These are phyloP conservation scores for Wickerhamomyces sydowiorum DNA, from an alignment of 805 yeast genomes.

Conservation along the genomic window DNA sequence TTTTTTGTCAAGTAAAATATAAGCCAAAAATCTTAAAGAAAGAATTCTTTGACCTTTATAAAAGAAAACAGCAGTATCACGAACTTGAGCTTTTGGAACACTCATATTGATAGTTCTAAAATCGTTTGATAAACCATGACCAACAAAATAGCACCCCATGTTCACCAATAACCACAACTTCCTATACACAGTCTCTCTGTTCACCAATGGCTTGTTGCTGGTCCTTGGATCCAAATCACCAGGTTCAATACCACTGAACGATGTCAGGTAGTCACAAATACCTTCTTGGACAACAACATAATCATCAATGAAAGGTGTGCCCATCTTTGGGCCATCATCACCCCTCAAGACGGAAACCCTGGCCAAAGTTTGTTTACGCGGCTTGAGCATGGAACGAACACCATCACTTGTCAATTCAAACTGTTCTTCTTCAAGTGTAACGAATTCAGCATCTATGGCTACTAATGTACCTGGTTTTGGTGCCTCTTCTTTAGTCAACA, in stretches of 20 bases:
- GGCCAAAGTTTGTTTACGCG: constrained; percentile 74
- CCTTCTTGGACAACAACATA: constrained; percentile 69
- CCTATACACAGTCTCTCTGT: constrained; percentile 78
- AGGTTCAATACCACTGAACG: constrained; percentile 87
- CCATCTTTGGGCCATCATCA: constrained; percentile 55
- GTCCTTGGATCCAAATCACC: constrained; percentile 76
- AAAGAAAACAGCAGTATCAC: constrained; percentile 83
- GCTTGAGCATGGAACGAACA: constrained; percentile 58
- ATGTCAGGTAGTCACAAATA: constrained; percentile 82
- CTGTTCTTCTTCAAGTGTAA: constrained; percentile 69
- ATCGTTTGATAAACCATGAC: constrained; percentile 90
- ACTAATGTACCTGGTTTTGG: constrained; percentile 72
- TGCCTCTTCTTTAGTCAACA: constrained; percentile 63
- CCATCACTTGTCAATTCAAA: constrained; percentile 77
- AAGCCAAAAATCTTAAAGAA: constrained; percentile 81
- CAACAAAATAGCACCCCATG: constrained; percentile 87
- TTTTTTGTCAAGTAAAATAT: constrained; percentile 62
- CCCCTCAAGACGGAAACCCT: constrained; percentile 84
- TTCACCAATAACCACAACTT: constrained; percentile 87
- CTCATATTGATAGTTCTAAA: constrained; percentile 89
- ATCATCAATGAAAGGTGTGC: constrained; percentile 87
- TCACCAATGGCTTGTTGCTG: constrained; percentile 67
- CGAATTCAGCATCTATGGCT: constrained; percentile 98
- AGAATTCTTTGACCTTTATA: constrained; percentile 73
- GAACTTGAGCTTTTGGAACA: constrained; percentile 78